Evolutionary conservation across 169 alveolate genomes (phyloP), one percentile per base, ranked within the genome.

Genomic region (Cryptosporidium ryanae): DNA sequence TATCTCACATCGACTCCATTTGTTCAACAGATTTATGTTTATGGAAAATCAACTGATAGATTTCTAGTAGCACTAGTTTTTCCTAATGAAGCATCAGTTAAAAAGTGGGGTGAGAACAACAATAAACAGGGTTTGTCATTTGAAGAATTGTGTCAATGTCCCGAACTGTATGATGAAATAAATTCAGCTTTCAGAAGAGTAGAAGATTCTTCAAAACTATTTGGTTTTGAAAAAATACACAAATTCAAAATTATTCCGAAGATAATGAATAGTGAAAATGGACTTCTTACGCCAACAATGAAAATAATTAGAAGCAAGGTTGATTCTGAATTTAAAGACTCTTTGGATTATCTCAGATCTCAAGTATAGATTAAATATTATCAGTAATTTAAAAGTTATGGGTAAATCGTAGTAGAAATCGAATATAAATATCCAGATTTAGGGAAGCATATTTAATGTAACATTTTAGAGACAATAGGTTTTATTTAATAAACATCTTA

Each of bases 31-130:
- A 93, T 93, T 17, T 95, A 94, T 83, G 97, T 96, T 13, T 91
- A 93, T 82, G 99, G 99, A 18, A 94, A 93, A 71, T 93, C 97
- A 50, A 70, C 94, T 3, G 90, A 94, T 92, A 84, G 91, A 66
- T 87, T 89, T 49, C 29, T 93, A 23, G 95, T 95, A 17, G 96
- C 93, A 21, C 82, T 95, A 48, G 54, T 94, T 71, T 93, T 95
- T 17, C 96, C 96, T 21, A 92, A 94, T 34, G 82, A 66, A 29
- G 84, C 46, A 10, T 31, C 31, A 13, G 31, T 65, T 23, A 70
- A 89, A 52, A 82, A 90, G 50, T 82, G 91, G 91, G 93, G 90
- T 8, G 70, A 65, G 18, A 61, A 43, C 25, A 38, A 76, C 21
- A 31, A 50, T 13, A 59, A 76, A n/a, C 27, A 4, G n/a, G 7